Evolutionary conservation across 306 rosid genomes (phyloP).

Genomic region (Prunus campanulata): DNA sequence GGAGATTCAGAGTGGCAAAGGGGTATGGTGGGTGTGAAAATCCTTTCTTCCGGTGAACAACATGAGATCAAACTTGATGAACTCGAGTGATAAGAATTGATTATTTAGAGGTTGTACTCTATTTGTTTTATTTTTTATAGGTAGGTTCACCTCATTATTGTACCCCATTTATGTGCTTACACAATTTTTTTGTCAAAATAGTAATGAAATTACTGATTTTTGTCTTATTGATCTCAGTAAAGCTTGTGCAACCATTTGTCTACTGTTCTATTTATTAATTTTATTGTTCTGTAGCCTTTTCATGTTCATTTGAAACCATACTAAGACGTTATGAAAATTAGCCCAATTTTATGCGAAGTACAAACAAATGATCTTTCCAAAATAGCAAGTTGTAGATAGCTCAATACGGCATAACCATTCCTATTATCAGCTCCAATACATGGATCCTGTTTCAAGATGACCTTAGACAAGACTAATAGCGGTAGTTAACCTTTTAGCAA

Average conservation of each 20-base stretch:
- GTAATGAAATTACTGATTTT: slow-evolving; percentile 2
- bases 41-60: slow-evolving; percentile 85
- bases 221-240: not conserved
- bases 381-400: slow-evolving; percentile 46
- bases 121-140: not conserved
- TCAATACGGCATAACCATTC: slow-evolving; percentile 13
- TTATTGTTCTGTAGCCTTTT: not conserved
- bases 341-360: not conserved
- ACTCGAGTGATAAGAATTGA: slow-evolving; percentile 40
- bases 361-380: not conserved
- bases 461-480: not conserved
- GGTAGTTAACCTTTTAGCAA: not conserved
- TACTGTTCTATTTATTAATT: not conserved
- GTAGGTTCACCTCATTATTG: not conserved
- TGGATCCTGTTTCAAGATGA: slow-evolving; percentile 39
- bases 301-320: not conserved
- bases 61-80: slow-evolving; percentile 77
- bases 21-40: slow-evolving; percentile 82
- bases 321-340: not conserved
- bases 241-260: not conserved
- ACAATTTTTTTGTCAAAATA: slow-evolving; percentile 1
- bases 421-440: slow-evolving; percentile 10
- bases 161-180: not conserved
- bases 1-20: slow-evolving; percentile 92
- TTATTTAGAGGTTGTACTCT: slow-evolving; percentile 2